Evolutionary conservation across 2,329 filamentous ascomycete species (phyloP), one percentile per base, ranked within the genome.

Genomic region (Talaromyces sp.): DNA sequence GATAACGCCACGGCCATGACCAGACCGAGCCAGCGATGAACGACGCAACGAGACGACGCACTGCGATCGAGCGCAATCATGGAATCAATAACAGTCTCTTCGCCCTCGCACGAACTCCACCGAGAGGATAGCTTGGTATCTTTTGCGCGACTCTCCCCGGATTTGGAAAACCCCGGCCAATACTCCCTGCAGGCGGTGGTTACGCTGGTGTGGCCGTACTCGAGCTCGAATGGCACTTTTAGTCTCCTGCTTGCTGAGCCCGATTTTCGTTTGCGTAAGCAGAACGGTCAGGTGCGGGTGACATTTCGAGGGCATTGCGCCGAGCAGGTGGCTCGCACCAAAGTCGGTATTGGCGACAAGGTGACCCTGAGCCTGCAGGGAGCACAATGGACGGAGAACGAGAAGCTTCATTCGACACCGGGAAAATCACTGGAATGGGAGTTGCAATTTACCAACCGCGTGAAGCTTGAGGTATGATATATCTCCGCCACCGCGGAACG

Each of bases 191-290:
- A 85, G 61, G 92, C 90, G 43, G 81, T 89, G 17, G 85, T 97
- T 24, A 93, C 91, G 9, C 85, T 98, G 38, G 87, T 91, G 61
- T 98, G 93, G 93, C 93, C 93, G 0, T 97, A 91, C 75, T 96
- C 90, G 65, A 89, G 89, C 24, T 86, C 91, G 27, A 89, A 84
- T 31, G 84, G 84, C 58, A 86, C 86, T 43, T 83, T 92, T 66
- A 88, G 91, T 27, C 87, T 97, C 56, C 83, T 96, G 21, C 83
- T 98, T 35, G 90, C 90, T 52, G 93, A 97, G 68, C 86, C 87
- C 52, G 91, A 97, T 72, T 89, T 93, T 69, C 88, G 90, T 54
- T 81, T 93, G 56, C 89, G 93, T 59, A 85, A 86, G 64, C 81
- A 83, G 46, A 88, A 85, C 65, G 93, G 93, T 13, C 91, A 96